phyloP scores from a whole-genome alignment of 148 eudicot genomes.

The Rhododendron simsii region DNA sequence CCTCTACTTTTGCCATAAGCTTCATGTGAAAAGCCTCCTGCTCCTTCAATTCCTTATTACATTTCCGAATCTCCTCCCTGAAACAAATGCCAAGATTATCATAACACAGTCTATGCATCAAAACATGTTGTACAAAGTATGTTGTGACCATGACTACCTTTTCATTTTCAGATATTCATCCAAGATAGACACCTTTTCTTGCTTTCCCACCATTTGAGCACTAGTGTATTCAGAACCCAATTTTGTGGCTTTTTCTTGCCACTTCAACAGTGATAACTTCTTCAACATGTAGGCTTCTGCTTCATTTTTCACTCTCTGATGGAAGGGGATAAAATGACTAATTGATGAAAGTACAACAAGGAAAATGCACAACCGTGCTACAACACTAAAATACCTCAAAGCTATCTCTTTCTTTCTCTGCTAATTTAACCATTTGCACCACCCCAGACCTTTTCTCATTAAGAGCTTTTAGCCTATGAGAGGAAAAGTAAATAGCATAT shows the following conservation, averaged over 20 bases:
- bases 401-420: constrained; percentile 91
- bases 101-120: background rate
- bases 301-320: constrained; percentile 83
- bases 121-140: background rate
- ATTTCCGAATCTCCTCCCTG: constrained; percentile 77
- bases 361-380: background rate
- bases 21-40: constrained; percentile 64
- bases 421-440: constrained; percentile 95
- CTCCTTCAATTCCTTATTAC: constrained; percentile 58
- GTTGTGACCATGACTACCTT: constrained; percentile 38
- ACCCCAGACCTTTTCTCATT: constrained; percentile 91
- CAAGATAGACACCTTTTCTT: constrained; percentile 48
- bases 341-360: background rate
- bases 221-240: constrained; percentile 65
- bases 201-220: constrained; percentile 45
- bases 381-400: constrained; percentile 53
- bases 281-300: constrained; percentile 94
- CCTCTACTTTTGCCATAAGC: constrained; percentile 77
- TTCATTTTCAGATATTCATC: constrained; percentile 64
- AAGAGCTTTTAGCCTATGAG: constrained; percentile 65
- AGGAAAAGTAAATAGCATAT: background rate
- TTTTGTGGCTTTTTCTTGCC: constrained; percentile 91
- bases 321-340: constrained; percentile 1
- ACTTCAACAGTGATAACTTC: constrained; percentile 71
- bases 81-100: background rate